Conservation (phyloP, 1,284 basidiomycete species). For the Marasmius tenuissimus region DNA sequence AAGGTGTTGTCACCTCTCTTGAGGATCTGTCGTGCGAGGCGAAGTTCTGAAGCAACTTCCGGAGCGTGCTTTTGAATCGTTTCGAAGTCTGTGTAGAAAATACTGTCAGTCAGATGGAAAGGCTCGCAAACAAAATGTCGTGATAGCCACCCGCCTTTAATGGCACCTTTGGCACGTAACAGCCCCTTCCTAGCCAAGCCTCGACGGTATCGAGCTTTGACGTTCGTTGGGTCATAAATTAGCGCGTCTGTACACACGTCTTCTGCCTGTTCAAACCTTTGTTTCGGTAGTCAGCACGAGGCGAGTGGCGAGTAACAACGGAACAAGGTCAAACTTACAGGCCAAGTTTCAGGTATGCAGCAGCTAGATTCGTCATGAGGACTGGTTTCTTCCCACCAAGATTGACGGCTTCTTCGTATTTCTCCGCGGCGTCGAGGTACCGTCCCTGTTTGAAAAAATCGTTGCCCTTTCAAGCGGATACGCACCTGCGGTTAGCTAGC, state of each 20-base stretch:
- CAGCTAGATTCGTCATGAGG: slow-evolving; percentile 29
- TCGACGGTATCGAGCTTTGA: slow-evolving; percentile 33
- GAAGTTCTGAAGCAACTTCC: background rate
- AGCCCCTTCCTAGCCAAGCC: slow-evolving; percentile 28
- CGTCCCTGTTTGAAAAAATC: background rate
- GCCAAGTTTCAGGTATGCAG: slow-evolving; percentile 30
- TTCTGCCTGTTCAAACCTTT: slow-evolving; percentile 30
- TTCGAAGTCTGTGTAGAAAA: slow-evolving; percentile 23
- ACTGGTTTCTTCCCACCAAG: slow-evolving; percentile 4
- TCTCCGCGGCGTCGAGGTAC: background rate
- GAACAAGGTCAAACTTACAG: slow-evolving; percentile 20
- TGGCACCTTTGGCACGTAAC: slow-evolving; percentile 16
- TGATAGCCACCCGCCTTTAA: slow-evolving; percentile 22
- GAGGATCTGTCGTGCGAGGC: background rate
- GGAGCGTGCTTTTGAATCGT: slow-evolving; percentile 21
- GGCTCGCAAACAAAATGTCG: background rate
- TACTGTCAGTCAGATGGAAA: background rate
- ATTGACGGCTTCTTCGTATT: slow-evolving; percentile 1
- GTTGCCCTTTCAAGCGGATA: slow-evolving; percentile 8
- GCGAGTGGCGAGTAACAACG: background rate
- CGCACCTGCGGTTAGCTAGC: background rate
- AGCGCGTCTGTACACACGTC: slow-evolving; percentile 25
- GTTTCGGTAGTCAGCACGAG: background rate
- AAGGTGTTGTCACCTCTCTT: background rate
- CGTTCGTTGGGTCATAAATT: slow-evolving; percentile 25